These are phyloP conservation scores for Podila epigama DNA, from an alignment of 192 early-diverging fungal genomes.

Conservation along the genomic window DNA sequence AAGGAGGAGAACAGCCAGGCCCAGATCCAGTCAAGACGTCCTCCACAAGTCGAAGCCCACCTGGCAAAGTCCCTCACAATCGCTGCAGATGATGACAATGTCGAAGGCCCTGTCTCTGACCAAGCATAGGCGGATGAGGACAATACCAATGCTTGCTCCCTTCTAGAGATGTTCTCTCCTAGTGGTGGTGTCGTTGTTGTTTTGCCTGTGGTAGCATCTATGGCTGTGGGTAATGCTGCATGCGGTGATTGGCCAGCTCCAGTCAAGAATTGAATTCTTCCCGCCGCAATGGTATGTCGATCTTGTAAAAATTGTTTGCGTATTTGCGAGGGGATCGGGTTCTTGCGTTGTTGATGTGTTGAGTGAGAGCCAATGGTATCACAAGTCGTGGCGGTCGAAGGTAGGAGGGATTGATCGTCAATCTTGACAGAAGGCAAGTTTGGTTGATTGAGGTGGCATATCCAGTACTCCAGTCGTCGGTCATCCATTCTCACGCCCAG, in stretches of 20 bases:
- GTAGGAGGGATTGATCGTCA: slow-evolving; percentile 11
- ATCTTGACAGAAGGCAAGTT: slow-evolving; percentile 13
- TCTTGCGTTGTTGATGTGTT: neutral
- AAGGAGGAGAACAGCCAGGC: slow-evolving; percentile 36
- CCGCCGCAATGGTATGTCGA: slow-evolving; percentile 34
- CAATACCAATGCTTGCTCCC: slow-evolving; percentile 20
- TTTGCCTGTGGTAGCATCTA: too few relatives aligned
- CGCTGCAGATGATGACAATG: neutral
- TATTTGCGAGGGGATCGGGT: slow-evolving; percentile 9
- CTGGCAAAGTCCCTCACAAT: slow-evolving; percentile 30
- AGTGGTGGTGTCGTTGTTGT: neutral
- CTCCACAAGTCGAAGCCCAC: slow-evolving; percentile 43
- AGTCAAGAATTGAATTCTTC: slow-evolving; percentile 18
- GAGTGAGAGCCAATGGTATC: neutral
- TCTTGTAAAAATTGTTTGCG: slow-evolving; percentile 33
- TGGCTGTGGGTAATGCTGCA: neutral
- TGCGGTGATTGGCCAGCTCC: neutral
- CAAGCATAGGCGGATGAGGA: slow-evolving; percentile 7
- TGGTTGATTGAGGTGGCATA: slow-evolving; percentile 14
- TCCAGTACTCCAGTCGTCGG: slow-evolving; percentile 32
- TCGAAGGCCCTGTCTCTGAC: neutral
- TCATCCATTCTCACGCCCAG: slow-evolving; percentile 34
- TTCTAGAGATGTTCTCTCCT: neutral
- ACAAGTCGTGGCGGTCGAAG: slow-evolving; percentile 14
- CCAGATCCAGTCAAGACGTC: slow-evolving; percentile 46